These are phyloP conservation scores for Nepenthes mirabilis DNA, from an alignment of 148 eudicot species.

Conservation along the genomic window DNA sequence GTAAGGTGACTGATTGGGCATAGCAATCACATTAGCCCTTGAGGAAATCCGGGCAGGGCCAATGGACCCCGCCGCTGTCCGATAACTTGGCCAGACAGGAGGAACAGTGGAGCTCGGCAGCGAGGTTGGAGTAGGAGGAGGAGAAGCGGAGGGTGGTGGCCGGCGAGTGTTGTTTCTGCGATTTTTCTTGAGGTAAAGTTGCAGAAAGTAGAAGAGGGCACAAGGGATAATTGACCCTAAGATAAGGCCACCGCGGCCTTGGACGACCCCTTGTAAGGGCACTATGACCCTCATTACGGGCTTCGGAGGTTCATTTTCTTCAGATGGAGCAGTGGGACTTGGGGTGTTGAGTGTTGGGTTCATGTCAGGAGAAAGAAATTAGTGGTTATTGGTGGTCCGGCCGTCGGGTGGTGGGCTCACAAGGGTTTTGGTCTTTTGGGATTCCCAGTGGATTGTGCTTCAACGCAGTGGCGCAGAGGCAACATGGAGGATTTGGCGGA, in stretches of 20 bases:
- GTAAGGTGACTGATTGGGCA: conserved; percentile 42
- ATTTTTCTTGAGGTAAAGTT: conserved; percentile 55
- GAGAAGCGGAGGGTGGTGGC: conserved; percentile 10
- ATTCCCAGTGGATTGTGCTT: too few species aligned
- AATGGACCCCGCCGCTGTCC: conserved; percentile 19
- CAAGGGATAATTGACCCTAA: conserved; percentile 75
- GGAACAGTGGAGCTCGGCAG: conserved; percentile 24
- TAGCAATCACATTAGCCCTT: conserved; percentile 38
- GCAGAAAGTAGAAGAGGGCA: conserved; percentile 72
- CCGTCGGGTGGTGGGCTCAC: too few species aligned
- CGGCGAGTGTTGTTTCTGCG: conserved; percentile 8
- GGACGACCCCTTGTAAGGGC: conserved; percentile 76
- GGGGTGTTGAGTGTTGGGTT: not conserved
- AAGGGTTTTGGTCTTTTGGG: too few species aligned
- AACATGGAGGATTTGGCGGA: too few species aligned
- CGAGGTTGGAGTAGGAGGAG: conserved; percentile 15
- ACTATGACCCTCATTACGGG: conserved; percentile 64
- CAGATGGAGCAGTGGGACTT: not conserved
- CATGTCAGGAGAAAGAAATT: not conserved
- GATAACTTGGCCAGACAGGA: conserved; percentile 33
- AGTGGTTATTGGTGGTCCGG: not conserved
- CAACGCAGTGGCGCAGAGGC: too few species aligned
- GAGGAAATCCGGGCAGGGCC: conserved; percentile 30
- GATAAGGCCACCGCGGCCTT: conserved; percentile 71
- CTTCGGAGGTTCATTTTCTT: conserved; percentile 1